Percentiles rank a stretch among this genome's conserved stretches.
Evolutionary conservation across 176 grass and related monocot genomes (phyloP).

Genomic region (Rhynchospora tenuis): DNA sequence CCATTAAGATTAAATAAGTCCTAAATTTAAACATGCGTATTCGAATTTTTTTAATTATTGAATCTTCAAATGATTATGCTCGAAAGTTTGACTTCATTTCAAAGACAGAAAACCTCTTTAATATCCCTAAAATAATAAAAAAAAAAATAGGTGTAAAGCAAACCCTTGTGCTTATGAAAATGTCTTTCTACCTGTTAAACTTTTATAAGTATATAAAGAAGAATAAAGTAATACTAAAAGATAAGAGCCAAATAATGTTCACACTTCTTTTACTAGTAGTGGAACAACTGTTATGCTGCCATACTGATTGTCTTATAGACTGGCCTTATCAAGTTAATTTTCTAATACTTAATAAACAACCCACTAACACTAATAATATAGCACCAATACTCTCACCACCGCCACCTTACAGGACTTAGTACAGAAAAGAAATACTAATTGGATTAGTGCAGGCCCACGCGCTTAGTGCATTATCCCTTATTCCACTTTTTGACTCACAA

Average conservation of each 20-base stretch:
- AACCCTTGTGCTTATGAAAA: neutral
- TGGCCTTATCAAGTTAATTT: neutral
- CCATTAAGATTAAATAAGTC: neutral
- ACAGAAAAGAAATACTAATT: neutral
- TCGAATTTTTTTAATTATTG: neutral
- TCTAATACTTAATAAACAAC: neutral
- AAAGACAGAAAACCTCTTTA: neutral
- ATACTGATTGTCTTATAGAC: neutral
- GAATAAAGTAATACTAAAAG: neutral
- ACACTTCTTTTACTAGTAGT: neutral
- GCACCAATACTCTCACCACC: neutral
- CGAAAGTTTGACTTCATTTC: no score
- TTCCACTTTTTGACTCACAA: constrained; percentile 1
- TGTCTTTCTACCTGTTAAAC: neutral
- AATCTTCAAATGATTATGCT: neutral
- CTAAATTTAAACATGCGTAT: neutral
- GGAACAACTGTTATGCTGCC: neutral
- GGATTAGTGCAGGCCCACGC: neutral
- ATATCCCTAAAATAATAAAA: neutral
- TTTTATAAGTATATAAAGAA: neutral
- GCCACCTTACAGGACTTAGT: neutral
- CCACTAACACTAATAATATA: neutral
- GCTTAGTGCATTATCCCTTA: neutral
- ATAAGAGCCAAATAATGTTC: neutral
- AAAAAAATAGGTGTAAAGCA: neutral